These are phyloP conservation scores for Aspergillus sp. DNA, from an alignment of 2,329 filamentous ascomycete species.

Conservation along the genomic window DNA sequence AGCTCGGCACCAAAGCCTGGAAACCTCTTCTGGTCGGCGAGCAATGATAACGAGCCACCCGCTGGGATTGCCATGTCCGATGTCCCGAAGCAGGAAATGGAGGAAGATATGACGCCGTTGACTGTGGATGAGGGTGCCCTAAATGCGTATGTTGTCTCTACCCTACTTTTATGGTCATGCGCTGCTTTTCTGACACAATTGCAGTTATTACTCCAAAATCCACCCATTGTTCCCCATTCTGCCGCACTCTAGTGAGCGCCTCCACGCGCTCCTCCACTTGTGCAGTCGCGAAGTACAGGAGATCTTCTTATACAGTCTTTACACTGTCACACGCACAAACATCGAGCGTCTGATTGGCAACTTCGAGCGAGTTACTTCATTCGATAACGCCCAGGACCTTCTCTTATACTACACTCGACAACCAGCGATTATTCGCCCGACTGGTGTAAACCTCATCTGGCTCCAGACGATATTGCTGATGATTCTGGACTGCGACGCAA, in stretches of 20 bases:
- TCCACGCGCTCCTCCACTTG: slow-evolving; percentile 37
- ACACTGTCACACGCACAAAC: slow-evolving; percentile 39
- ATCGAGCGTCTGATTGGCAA: slow-evolving; percentile 29
- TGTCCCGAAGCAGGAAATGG: slow-evolving; percentile 28
- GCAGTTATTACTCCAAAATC: slow-evolving; percentile 41
- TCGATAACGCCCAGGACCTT: slow-evolving; percentile 40
- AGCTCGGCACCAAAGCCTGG: slow-evolving; percentile 32
- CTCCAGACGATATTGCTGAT: slow-evolving; percentile 42
- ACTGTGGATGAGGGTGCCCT: slow-evolving; percentile 39
- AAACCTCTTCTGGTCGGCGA: slow-evolving; percentile 39
- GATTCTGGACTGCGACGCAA: slow-evolving; percentile 42
- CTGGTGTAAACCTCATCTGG: slow-evolving; percentile 38
- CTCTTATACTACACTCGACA: slow-evolving; percentile 39
- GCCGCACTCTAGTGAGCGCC: slow-evolving; percentile 38
- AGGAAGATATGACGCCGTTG: slow-evolving; percentile 35
- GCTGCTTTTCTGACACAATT: slow-evolving; percentile 13
- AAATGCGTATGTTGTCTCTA: slow-evolving; percentile 31
- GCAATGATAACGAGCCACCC: slow-evolving; percentile 31
- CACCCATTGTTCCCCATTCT: slow-evolving; percentile 41
- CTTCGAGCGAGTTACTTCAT: slow-evolving; percentile 35
- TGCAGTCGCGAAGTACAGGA: slow-evolving; percentile 41
- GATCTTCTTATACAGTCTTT: slow-evolving; percentile 38
- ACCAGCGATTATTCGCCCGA: slow-evolving; percentile 31
- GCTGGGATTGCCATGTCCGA: slow-evolving; percentile 31
- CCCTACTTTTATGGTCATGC: not conserved